These are phyloP conservation scores for Lagenaria siceraria DNA, from an alignment of 306 rosid species.

Conservation along the genomic window DNA sequence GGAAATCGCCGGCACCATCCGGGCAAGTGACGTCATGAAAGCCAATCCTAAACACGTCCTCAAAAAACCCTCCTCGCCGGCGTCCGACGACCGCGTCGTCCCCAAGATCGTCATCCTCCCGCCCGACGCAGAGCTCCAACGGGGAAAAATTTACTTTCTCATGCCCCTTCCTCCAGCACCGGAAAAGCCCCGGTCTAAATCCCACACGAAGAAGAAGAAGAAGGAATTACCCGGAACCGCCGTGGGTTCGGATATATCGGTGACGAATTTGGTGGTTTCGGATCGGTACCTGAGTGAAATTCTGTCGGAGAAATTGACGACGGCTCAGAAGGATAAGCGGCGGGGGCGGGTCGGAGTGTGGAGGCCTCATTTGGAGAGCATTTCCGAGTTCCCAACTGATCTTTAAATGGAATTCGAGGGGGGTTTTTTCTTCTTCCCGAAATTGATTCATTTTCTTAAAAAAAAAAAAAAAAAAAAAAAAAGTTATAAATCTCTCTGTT, in stretches of 20 bases:
- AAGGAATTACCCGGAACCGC: background rate
- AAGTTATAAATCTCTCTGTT: background rate
- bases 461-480: too few species aligned
- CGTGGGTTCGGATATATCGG: constrained; percentile 11
- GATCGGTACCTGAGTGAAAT: constrained; percentile 73
- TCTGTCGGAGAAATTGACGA: constrained; percentile 69
- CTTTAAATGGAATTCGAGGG: background rate
- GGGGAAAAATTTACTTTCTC: constrained; percentile 97
- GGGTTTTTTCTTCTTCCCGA: background rate
- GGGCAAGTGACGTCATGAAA: constrained; percentile 78
- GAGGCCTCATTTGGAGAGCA: constrained; percentile 90
- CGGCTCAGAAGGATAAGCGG: constrained; percentile 54
- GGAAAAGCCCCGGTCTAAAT: constrained; percentile 14
- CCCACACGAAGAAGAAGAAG: constrained; percentile 31
- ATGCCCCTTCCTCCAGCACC: constrained; percentile 47
- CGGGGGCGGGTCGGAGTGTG: constrained; percentile 85
- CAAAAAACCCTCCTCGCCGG: constrained; percentile 56
- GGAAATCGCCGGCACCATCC: constrained; percentile 61
- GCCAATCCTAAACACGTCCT: constrained; percentile 79
- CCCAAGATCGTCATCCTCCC: constrained; percentile 80
- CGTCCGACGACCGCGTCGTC: constrained; percentile 29
- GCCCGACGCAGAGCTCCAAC: constrained; percentile 82
- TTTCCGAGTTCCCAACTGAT: constrained; percentile 65
- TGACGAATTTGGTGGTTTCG: constrained; percentile 36
- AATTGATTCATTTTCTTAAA: background rate